Percentiles rank a stretch among this genome's conserved stretches.
Evolutionary conservation across 179 eudicot genomes (phyloP).

Genomic region (Heliamphora pulchella): DNA sequence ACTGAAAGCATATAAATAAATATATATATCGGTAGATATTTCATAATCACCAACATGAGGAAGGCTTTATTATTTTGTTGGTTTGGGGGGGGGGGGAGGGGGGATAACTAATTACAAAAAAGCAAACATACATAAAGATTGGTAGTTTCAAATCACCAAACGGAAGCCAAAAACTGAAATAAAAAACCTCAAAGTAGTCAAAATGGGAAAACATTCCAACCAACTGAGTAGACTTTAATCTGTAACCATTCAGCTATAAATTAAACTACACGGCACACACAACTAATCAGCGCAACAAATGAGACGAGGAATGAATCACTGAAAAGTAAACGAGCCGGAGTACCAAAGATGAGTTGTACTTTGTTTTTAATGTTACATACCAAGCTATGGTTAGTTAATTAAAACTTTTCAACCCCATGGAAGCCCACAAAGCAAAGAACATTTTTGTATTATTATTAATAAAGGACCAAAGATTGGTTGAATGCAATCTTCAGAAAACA

Average conservation of each 20-base stretch:
- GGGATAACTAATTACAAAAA: background rate
- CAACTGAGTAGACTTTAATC: background rate
- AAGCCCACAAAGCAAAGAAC: slow-evolving; percentile 4
- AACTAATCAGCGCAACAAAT: background rate
- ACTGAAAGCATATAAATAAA: background rate
- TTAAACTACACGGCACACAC: background rate
- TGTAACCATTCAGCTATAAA: background rate
- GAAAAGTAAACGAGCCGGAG: background rate
- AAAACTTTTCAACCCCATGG: background rate
- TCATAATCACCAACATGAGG: background rate
- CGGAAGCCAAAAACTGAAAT: background rate
- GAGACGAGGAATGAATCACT: background rate
- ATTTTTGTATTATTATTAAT: no score
- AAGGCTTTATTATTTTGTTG: background rate
- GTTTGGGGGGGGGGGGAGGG: no score
- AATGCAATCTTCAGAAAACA: background rate
- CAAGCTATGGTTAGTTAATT: background rate
- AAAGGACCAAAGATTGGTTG: background rate
- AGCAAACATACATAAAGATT: background rate
- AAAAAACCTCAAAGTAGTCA: background rate
- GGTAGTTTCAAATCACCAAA: background rate
- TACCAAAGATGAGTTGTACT: background rate
- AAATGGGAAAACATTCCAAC: background rate
- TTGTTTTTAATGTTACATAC: background rate
- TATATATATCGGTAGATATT: background rate